Conservation (phyloP, 2,329 filamentous ascomycete genomes). For the Aspergillus nomiae region DNA sequence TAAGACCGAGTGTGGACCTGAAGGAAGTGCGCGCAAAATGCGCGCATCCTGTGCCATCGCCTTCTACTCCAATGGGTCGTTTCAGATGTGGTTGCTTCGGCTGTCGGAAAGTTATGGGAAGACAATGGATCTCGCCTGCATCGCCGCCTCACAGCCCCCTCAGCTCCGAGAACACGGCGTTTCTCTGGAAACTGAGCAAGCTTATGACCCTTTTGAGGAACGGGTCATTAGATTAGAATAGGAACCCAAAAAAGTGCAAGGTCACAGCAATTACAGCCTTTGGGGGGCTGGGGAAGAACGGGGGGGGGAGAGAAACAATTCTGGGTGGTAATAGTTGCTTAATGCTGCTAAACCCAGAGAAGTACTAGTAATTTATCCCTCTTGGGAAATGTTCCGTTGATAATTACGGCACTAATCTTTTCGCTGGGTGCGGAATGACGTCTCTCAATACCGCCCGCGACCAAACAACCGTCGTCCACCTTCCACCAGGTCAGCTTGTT, state of each 20-base stretch:
- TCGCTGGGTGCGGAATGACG: conserved; percentile 27
- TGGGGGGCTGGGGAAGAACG: neutral
- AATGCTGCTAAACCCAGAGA: conserved; percentile 1
- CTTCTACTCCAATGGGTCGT: conserved; percentile 22
- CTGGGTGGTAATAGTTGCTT: neutral
- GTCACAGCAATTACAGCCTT: neutral
- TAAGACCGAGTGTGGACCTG: conserved; percentile 20
- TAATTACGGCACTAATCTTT: neutral
- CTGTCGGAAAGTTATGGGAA: conserved; percentile 25
- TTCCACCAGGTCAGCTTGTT: neutral
- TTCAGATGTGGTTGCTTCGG: conserved; percentile 22
- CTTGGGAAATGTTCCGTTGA: neutral
- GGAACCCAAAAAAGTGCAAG: neutral
- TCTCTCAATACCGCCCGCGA: conserved; percentile 15
- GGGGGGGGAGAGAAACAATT: neutral
- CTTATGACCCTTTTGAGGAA: neutral
- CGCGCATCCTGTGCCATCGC: conserved; percentile 37
- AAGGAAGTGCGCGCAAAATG: conserved; percentile 24
- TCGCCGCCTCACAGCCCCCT: conserved; percentile 26
- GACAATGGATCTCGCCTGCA: conserved; percentile 25
- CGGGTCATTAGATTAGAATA: neutral
- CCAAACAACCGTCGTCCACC: neutral
- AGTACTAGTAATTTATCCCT: conserved; percentile 6
- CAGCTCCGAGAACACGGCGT: conserved; percentile 2
- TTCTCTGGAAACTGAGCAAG: conserved; percentile 9